Conservation (phyloP, 2,329 filamentous ascomycete genomes). For the Lachnellula hyalina region DNA sequence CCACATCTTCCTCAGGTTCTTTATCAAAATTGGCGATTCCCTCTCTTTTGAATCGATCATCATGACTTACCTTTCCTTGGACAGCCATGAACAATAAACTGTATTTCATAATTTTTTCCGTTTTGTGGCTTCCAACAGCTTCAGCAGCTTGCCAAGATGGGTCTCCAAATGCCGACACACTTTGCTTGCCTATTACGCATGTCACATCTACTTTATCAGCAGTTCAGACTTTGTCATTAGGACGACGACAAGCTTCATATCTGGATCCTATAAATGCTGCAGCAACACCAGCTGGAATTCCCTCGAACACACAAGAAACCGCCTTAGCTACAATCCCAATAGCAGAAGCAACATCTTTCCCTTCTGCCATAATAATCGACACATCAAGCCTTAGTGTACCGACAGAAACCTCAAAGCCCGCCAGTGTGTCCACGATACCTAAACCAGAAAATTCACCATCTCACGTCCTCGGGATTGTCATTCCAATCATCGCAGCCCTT, state of each 20-base stretch:
- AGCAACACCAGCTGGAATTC: too few relatives aligned
- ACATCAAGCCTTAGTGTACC: too few relatives aligned
- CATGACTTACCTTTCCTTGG: neutral
- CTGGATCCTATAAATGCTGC: neutral
- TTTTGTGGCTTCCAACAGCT: neutral
- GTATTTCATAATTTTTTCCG: neutral
- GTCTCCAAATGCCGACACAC: neutral
- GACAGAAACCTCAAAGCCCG: neutral
- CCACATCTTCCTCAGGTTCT: neutral
- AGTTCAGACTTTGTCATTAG: too few relatives aligned
- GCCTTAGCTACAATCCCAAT: too few relatives aligned
- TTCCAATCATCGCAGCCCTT: neutral
- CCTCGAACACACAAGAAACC: too few relatives aligned
- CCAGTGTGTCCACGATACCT: neutral
- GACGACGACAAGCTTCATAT: too few relatives aligned
- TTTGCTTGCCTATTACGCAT: neutral
- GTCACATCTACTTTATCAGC: neutral
- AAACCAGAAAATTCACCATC: neutral
- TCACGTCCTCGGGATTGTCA: neutral
- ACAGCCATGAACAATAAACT: neutral
- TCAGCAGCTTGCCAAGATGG: neutral
- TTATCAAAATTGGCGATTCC: neutral
- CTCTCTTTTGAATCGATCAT: neutral
- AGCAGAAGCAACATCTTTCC: too few relatives aligned
- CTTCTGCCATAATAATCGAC: too few relatives aligned